Base-by-base conservation (phyloP, 2,329 filamentous ascomycete species). In the Clarireedia hainanense region DNA sequence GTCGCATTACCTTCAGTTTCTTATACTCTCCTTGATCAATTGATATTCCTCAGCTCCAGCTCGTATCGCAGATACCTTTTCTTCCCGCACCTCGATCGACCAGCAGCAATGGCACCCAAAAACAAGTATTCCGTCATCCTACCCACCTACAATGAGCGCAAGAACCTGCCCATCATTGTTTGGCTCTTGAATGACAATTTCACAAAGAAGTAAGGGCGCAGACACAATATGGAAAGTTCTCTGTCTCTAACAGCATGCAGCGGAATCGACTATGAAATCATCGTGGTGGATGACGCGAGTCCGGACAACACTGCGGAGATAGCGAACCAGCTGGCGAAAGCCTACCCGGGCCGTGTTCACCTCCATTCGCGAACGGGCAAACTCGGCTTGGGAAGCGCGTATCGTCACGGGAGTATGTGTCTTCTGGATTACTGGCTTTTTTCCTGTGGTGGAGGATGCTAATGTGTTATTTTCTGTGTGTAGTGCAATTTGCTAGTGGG, bases 101-200 rank as follows among this genome's bases (percentile, higher is more conserved):
- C 27, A 30, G 43, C 43, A 24, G 10, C 20, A 9, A 67, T 52
- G 50, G 36, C 71, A 49, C 64, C 71, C 49, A 75, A 78, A 63
- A 79, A 94, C 80, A 95, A 92, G 76, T 99, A 96, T 81, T 96
- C 92, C 64, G 86, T 99, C 70, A 92, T 99, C 70, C 84, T 99
- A 63, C 94, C 94, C 57, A 99, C 94, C 60, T 99, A 96, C 83
- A 97, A 99, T 73, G 94, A 99, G 81, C 89, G 94, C 70, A 85
- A 85, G 73, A 99, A 99, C 76, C 84, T 99, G 64, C 94, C 94
- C 68, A 94, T 99, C 72, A 90, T 97, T 70, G 83, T 87, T 68
- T 97, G 91, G 89, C 78, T 99, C 72, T 81, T 99, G 64, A 89
- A 95, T 76, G 86, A 85, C 72, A 96, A 86, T 61, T 97, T 97